Base-by-base conservation (phyloP, 2,329 filamentous ascomycete genomes). In the Zasmidium citrigriseum region DNA sequence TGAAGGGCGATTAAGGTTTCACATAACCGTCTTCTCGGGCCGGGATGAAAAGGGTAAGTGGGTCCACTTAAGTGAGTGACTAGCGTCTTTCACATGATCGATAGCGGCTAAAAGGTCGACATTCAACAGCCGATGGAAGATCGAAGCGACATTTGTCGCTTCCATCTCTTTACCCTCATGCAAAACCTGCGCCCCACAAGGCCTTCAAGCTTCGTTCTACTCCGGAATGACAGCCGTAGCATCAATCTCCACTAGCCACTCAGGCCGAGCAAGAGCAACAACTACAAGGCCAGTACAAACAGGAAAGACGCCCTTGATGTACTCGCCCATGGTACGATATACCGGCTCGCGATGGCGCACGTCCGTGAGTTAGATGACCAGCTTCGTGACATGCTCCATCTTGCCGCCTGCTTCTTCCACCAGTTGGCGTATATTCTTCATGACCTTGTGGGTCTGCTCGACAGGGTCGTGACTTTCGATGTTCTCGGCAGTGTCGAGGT, bases 381-480 rank as follows among this genome's bases (percentile, higher is more conserved):
- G 47, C 23, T 50, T 50, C 47, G 47, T 29, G 7, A 50, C 24
- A 50, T 50, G 47, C 24, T 50, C 45, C 47, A 50, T 50, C 47
- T 50, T 50, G 11, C 47, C 47, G 3, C 47, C 47, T 11, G 47
- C 47, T 18, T 50, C 24, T 23, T 29, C 47, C 5, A 50, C 21
- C 4, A 50, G 47, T 23, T 50, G 47, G 9, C 24, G 47, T 16
- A 50, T 50, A 27, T 50, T 50, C 47, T 50, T 7, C 47, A 50
- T 50, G 10, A 50, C 47, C n/a, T 50, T 50, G 24, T 50, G 47
- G 4, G 47, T 50, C 25, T 50, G 47, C n/a, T 50, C 47, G 47
- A 50, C 47, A 5, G 47, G 47, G 25, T 50, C 47, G 22, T 50
- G 47, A 18, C 4, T 7, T 3, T 7, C 7, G 24, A 50, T 29